Percentiles rank a stretch among this genome's conserved stretches.
Conservation (phyloP, 2,329 filamentous ascomycete species). For the Diplodia mutila region DNA sequence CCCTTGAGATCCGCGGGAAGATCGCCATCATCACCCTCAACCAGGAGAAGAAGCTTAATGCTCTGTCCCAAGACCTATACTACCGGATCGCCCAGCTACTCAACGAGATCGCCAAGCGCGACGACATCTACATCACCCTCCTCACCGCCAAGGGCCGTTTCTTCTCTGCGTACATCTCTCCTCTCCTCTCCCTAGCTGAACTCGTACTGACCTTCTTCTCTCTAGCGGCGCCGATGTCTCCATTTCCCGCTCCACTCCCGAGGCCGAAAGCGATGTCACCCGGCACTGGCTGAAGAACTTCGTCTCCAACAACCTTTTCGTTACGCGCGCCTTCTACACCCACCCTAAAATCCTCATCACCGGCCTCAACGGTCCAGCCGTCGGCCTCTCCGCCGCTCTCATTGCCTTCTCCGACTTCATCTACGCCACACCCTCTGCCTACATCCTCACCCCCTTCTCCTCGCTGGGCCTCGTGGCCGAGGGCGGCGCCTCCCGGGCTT, state of each 20-base stretch:
- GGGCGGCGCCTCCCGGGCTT: conserved; percentile 76
- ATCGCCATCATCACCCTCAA: conserved; percentile 86
- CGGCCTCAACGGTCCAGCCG: conserved; percentile 87
- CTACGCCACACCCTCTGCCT: conserved; percentile 80
- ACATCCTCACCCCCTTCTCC: conserved; percentile 87
- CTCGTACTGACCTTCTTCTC: background rate
- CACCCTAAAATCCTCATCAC: conserved; percentile 93
- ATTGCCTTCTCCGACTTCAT: conserved; percentile 88
- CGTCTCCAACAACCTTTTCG: conserved; percentile 83
- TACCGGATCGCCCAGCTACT: conserved; percentile 74
- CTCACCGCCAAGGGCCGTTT: conserved; percentile 77
- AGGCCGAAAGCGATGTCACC: conserved; percentile 42
- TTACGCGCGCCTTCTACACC: conserved; percentile 86
- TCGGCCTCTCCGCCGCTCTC: conserved; percentile 86
- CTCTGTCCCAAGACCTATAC: conserved; percentile 72
- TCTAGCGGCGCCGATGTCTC: conserved; percentile 78
- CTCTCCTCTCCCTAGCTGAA: background rate
- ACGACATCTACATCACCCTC: conserved; percentile 84
- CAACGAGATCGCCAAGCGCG: conserved; percentile 74
- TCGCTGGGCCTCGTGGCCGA: conserved; percentile 89
- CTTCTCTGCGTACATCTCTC: conserved; percentile 78
- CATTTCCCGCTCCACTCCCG: conserved; percentile 51
- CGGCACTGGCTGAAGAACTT: conserved; percentile 71
- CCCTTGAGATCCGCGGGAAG: conserved; percentile 67
- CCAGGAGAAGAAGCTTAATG: conserved; percentile 85